These are phyloP conservation scores for Borealophlyctis nickersoniae DNA, from an alignment of 192 early-diverging fungal species.

Conservation along the genomic window DNA sequence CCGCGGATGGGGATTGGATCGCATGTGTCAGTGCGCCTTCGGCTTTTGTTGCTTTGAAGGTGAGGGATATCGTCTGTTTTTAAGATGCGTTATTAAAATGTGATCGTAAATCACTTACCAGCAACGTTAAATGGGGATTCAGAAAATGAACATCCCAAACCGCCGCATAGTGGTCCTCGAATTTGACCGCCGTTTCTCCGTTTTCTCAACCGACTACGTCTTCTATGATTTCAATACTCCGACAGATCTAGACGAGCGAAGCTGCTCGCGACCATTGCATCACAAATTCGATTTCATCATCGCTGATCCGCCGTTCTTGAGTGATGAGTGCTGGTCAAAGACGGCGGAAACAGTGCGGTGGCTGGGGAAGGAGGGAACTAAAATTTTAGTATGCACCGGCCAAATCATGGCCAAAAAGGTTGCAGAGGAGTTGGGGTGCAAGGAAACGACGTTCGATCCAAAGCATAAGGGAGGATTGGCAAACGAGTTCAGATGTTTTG, in stretches of 20 bases:
- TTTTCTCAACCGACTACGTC: slow-evolving; percentile 66
- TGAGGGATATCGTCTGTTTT: no score
- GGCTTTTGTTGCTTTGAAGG: slow-evolving; percentile 63
- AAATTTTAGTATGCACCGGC: slow-evolving; percentile 62
- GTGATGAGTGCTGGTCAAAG: slow-evolving; percentile 70
- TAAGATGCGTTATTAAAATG: no score
- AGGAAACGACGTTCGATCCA: slow-evolving; percentile 60
- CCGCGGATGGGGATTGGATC: slow-evolving; percentile 38
- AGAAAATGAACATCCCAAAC: slow-evolving; percentile 15
- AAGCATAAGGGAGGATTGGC: slow-evolving; percentile 66
- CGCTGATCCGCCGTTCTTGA: slow-evolving; percentile 77
- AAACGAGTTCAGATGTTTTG: slow-evolving; percentile 75
- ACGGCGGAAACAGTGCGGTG: slow-evolving; percentile 57
- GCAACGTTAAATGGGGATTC: slow-evolving; percentile 3
- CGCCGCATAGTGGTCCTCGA: slow-evolving; percentile 56
- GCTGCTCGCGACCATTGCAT: slow-evolving; percentile 30
- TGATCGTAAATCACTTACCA: no score
- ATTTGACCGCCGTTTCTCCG: slow-evolving; percentile 68
- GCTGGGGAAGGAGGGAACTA: slow-evolving; percentile 47
- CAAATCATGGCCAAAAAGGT: slow-evolving; percentile 55
- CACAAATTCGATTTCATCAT: slow-evolving; percentile 63
- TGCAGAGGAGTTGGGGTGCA: slow-evolving; percentile 44
- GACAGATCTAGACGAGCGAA: slow-evolving; percentile 24
- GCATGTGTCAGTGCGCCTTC: slow-evolving; percentile 63
- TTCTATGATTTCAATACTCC: slow-evolving; percentile 75